Base-by-base conservation (phyloP, 352 stramenopile genomes). In the Phytopythium chamaehyphon region DNA sequence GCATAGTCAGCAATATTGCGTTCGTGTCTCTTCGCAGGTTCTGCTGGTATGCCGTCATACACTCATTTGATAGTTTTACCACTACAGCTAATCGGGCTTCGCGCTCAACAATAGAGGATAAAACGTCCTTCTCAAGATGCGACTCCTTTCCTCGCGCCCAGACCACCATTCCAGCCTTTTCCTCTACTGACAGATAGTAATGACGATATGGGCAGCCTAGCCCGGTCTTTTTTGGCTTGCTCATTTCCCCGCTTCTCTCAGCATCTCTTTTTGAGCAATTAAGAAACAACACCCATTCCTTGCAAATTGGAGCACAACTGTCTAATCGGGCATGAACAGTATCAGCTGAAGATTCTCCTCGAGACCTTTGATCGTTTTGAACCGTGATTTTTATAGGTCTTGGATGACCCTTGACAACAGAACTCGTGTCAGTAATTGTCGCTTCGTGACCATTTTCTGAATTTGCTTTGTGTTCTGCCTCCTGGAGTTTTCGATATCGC, bases 201-300 rank as follows among this genome's bases (percentile, higher is more conserved):
- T 90, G 83, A 0, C 83, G 77, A 50, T 82, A 78, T 8, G 85
- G 57, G 45, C 83, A 93, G 0, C 70, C 79, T 2, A 88, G 59
- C 2, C 73, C 72, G 38, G 68, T 50, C 6, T 62, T 61, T 14
- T 56, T 57, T 22, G 37, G 52, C 3, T 42, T 47, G 23, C 43
- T 40, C 1, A 56, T 56, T 14, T 22, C 55, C 7, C 36, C 22
- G 5, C 3, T 14, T 18, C 22, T 28, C 15, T 26, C 44, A 1
- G 58, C 46, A 19, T 55, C 37, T 39, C 47, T 48, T 22, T 56
- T 71, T 4, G 69, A 79, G 47, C 83, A 93, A 2, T 59, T 59
- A 40, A 75, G 50, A 22, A 93, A 87, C 1, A 90, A 40, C 0
- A 90, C 73, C 83, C 83, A 93, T 52, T 88, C 79, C 50, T 74